Percentiles rank a stretch among this genome's conserved stretches.
Conservation (phyloP, 2,329 filamentous ascomycete genomes). For the Aspergillus terreus region DNA sequence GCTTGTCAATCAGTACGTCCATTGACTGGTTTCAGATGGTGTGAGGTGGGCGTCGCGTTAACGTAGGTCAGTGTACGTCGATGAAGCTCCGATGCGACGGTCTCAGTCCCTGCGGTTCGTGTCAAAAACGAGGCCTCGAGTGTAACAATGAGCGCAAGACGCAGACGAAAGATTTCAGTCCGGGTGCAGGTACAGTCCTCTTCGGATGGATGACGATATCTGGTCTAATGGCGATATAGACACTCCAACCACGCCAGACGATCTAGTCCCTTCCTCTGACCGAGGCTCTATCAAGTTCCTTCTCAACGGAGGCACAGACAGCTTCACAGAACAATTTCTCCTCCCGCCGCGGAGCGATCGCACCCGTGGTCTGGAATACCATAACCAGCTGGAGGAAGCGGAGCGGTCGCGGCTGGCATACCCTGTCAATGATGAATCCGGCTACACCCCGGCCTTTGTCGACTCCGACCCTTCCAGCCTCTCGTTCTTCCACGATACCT, state of each 20-base stretch:
- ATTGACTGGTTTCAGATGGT: neutral
- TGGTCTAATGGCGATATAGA: neutral
- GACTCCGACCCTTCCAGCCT: constrained; percentile 23
- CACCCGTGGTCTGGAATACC: constrained; percentile 33
- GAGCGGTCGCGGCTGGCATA: constrained; percentile 17
- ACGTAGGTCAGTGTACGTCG: constrained; percentile 37
- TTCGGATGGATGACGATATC: too few species aligned
- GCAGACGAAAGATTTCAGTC: constrained; percentile 11
- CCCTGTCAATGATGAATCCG: constrained; percentile 12
- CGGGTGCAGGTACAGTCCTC: constrained; percentile 17
- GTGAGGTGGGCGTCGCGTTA: constrained; percentile 2
- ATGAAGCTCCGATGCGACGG: constrained; percentile 49
- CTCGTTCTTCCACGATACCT: constrained; percentile 34
- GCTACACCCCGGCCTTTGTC: constrained; percentile 18
- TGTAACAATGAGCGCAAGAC: constrained; percentile 36
- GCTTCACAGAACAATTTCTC: constrained; percentile 44
- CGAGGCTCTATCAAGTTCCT: constrained; percentile 47
- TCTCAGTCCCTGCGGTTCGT: constrained; percentile 41
- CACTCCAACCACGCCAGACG: constrained; percentile 19
- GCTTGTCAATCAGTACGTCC: constrained; percentile 44
- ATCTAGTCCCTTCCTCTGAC: constrained; percentile 33
- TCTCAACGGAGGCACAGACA: constrained; percentile 44
- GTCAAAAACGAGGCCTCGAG: constrained; percentile 39
- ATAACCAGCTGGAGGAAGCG: constrained; percentile 27
- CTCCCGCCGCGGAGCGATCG: constrained; percentile 41